These are phyloP conservation scores for Phaeosphaeriaceae sp. DNA, from an alignment of 2,329 filamentous ascomycete genomes.

Conservation along the genomic window DNA sequence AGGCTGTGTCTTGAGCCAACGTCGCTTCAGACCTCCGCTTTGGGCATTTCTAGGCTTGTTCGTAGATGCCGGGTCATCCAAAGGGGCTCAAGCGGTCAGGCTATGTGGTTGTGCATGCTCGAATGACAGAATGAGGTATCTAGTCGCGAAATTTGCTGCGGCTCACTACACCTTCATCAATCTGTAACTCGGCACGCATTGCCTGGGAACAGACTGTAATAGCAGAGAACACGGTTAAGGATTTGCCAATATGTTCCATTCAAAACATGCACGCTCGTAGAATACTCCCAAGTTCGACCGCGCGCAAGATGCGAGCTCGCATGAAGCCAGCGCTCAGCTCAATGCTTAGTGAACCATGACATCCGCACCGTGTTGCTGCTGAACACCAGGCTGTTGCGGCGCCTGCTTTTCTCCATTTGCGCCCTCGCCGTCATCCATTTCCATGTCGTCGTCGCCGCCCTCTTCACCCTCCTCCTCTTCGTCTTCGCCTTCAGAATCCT, in stretches of 20 bases:
- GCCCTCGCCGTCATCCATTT: conserved; percentile 62
- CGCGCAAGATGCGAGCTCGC: background rate
- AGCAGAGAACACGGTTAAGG: background rate
- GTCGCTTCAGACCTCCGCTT: conserved; percentile 26
- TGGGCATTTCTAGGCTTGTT: conserved; percentile 17
- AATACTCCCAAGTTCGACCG: background rate
- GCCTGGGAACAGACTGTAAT: no score
- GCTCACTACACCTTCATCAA: background rate
- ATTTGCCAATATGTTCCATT: background rate
- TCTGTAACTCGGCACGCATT: background rate
- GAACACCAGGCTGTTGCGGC: conserved; percentile 32
- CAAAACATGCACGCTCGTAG: background rate
- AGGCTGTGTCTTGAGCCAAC: conserved; percentile 30
- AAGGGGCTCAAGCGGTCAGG: conserved; percentile 5
- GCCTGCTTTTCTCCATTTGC: conserved; percentile 44
- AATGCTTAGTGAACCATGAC: conserved; percentile 50
- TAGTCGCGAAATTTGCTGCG: background rate
- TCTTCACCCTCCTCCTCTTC: conserved; percentile 71
- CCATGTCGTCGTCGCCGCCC: conserved; percentile 62
- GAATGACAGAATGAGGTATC: background rate
- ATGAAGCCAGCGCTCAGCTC: background rate
- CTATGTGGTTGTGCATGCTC: conserved; percentile 11
- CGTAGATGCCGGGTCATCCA: conserved; percentile 17
- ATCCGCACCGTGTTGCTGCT: conserved; percentile 38
- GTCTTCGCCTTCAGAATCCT: conserved; percentile 76